Conservation (phyloP, 768 basidiomycete species). For the Termitomyces sp. region DNA sequence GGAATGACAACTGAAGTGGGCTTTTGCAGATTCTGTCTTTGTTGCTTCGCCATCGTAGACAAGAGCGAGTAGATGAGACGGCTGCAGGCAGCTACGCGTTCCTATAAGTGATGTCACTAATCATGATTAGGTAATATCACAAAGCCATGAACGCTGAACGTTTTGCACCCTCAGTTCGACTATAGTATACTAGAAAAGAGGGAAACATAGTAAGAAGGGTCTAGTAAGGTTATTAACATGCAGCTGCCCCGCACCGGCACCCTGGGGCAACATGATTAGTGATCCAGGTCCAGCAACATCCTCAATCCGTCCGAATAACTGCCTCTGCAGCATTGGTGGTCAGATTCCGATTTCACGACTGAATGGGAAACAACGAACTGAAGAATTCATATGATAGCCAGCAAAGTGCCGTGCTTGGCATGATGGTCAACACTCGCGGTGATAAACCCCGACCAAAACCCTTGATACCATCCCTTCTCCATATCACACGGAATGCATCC, state of each 20-base stretch:
- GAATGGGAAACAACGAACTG: constrained; percentile 54
- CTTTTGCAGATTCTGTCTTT: constrained; percentile 19
- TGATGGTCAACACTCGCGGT: constrained; percentile 88
- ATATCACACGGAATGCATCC: constrained; percentile 87
- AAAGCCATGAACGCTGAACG: constrained; percentile 3
- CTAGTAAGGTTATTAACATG: constrained; percentile 4
- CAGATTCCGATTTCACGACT: constrained; percentile 5
- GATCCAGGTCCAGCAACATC: not conserved
- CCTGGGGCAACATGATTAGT: not conserved
- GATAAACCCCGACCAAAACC: constrained; percentile 87
- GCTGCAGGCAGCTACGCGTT: too few relatives aligned
- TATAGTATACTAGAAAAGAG: constrained; percentile 3
- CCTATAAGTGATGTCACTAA: constrained; percentile 17
- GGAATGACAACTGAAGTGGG: constrained; percentile 25
- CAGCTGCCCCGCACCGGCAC: constrained; percentile 6
- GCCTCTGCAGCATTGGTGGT: constrained; percentile 39
- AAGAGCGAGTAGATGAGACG: constrained; percentile 6
- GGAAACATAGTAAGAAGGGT: constrained; percentile 10
- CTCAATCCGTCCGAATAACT: constrained; percentile 51
- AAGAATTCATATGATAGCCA: constrained; percentile 99
- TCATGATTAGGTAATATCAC: constrained; percentile 12
- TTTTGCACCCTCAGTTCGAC: constrained; percentile 2
- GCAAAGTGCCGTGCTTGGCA: constrained; percentile 95
- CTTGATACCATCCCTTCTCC: constrained; percentile 75
- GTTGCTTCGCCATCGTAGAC: constrained; percentile 18